These are phyloP conservation scores for Lepraria neglecta DNA, from an alignment of 495 filamentous ascomycete genomes.

Conservation along the genomic window DNA sequence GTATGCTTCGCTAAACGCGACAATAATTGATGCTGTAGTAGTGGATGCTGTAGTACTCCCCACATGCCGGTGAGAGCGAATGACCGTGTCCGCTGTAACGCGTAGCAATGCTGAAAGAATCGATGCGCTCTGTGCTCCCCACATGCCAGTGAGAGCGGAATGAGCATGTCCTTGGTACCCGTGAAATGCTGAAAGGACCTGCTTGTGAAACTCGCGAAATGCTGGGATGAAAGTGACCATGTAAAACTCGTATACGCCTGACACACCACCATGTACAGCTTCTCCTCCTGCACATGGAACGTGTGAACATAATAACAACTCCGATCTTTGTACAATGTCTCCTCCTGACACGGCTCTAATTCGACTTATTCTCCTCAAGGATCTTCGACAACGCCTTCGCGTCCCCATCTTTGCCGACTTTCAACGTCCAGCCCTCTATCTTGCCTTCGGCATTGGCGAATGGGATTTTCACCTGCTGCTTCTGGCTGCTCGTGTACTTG, in stretches of 20 bases:
- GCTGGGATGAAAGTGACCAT: conserved; percentile 1
- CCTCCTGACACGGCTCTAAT: background rate
- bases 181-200: background rate
- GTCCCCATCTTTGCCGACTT: conserved; percentile 23
- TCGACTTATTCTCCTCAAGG: conserved; percentile 21
- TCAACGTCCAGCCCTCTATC: conserved; percentile 20
- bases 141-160: background rate
- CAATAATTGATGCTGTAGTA: conserved; percentile 1
- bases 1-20: conserved; percentile 16
- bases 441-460: conserved; percentile 17
- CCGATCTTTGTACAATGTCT: conserved; percentile 11
- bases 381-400: conserved; percentile 17
- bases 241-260: background rate
- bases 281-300: background rate
- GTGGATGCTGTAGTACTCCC: background rate
- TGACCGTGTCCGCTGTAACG: no score
- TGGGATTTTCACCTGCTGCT: conserved; percentile 17
- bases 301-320: background rate
- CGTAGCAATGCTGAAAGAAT: no score
- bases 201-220: background rate
- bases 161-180: background rate
- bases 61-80: no score
- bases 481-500: conserved; percentile 39
- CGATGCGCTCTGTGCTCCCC: background rate
- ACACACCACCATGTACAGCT: background rate